A percentile compares a stretch with the other conserved stretches of the same genome.
Evolutionary conservation across 805 yeast species (phyloP).

Genomic region (Dipodascus albidus): DNA sequence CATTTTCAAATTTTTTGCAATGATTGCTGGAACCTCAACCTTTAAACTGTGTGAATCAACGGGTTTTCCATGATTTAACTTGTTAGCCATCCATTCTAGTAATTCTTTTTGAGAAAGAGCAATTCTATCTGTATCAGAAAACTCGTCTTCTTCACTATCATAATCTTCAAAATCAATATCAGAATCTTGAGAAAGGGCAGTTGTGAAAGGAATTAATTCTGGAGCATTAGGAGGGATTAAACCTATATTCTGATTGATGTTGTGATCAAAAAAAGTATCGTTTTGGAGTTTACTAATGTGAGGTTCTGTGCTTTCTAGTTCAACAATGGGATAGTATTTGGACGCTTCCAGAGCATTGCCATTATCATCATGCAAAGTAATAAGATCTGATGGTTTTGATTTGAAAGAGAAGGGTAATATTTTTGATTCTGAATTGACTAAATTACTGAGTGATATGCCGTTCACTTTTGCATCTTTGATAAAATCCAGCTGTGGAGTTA

Average conservation of each 20-base stretch:
- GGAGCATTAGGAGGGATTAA: constrained; percentile 9
- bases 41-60: neutral
- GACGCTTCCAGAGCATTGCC: constrained; percentile 16
- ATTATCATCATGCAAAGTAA: constrained; percentile 11
- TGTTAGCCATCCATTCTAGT: neutral
- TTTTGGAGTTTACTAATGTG: constrained; percentile 30
- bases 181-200: constrained; percentile 3
- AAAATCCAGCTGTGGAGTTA: neutral
- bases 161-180: constrained; percentile 13
- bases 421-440: neutral
- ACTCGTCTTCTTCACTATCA: constrained; percentile 10
- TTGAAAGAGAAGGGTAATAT: neutral
- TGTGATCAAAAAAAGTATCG: constrained; percentile 8
- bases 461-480: neutral
- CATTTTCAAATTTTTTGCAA: constrained; percentile 30
- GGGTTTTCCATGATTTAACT: neutral
- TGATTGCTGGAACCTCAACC: neutral
- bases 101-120: neutral
- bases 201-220: constrained; percentile 15
- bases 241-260: neutral
- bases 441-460: neutral
- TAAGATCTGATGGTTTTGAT: neutral
- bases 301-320: constrained; percentile 37
- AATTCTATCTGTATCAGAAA: constrained; percentile 7
- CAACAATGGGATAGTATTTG: constrained; percentile 46